phyloP scores from a whole-genome alignment of 148 eudicot genomes.

The Polygonum maritimum region DNA sequence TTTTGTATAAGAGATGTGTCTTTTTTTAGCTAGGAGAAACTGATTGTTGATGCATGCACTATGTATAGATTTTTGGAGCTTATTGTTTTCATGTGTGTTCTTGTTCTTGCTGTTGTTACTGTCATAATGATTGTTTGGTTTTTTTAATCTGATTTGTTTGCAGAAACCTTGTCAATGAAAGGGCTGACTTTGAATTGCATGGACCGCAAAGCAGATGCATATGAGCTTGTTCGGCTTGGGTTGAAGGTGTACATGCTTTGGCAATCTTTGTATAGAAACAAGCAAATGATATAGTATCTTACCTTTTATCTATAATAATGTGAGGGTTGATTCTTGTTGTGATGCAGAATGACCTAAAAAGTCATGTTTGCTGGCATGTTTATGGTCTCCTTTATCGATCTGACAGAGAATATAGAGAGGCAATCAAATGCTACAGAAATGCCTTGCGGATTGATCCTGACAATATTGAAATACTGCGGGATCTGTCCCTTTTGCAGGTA shows the following conservation, averaged over 20 bases:
- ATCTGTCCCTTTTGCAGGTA: conserved; percentile 93
- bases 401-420: conserved; percentile 96
- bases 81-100: neutral
- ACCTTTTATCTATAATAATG: neutral
- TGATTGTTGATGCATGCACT: neutral
- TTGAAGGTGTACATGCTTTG: conserved; percentile 46
- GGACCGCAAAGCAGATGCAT: conserved; percentile 98
- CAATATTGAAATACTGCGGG: conserved; percentile 92
- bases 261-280: neutral
- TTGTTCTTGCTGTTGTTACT: conserved; percentile 5
- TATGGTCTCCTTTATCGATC: conserved; percentile 97
- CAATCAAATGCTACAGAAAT: conserved; percentile 94
- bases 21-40: neutral
- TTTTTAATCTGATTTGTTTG: conserved; percentile 11
- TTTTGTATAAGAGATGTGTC: neutral
- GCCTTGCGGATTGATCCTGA: conserved; percentile 95
- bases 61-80: neutral
- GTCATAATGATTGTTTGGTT: conserved; percentile 10
- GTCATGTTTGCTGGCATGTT: conserved; percentile 99
- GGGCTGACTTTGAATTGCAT: conserved; percentile 95
- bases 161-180: conserved; percentile 97
- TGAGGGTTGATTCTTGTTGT: neutral
- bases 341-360: conserved; percentile 92
- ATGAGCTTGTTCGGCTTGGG: conserved; percentile 94
- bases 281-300: neutral